A percentile compares a stretch with the other conserved stretches of the same genome.
Conservation (phyloP, 192 early-diverging fungal species). For the Funneliformis mosseae region DNA sequence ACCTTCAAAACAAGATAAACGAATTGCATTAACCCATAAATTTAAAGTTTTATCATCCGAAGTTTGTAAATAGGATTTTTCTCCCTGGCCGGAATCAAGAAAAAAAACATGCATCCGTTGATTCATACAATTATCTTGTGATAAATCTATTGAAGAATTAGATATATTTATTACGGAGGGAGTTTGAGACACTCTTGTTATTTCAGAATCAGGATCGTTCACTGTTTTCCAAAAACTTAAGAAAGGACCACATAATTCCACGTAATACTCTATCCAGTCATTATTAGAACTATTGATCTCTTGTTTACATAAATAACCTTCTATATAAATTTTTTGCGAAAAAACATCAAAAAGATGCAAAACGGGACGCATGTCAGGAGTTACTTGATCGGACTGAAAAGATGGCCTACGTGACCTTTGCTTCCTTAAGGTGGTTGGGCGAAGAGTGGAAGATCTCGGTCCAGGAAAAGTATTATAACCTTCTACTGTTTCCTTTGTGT, state of each 20-base stretch:
- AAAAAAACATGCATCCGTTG: conserved; percentile 72
- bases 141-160: conserved; percentile 63
- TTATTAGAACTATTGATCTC: conserved; percentile 60
- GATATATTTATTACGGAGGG: conserved; percentile 75
- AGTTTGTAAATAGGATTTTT: conserved; percentile 49
- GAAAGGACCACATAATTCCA: conserved; percentile 70
- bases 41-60: conserved; percentile 57
- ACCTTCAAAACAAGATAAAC: conserved; percentile 75
- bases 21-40: conserved; percentile 71
- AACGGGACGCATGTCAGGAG: conserved; percentile 37
- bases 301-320: conserved; percentile 74
- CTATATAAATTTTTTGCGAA: conserved; percentile 68
- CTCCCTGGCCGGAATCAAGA: conserved; percentile 45
- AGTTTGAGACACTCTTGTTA: conserved; percentile 35
- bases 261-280: conserved; percentile 74
- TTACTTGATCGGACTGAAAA: conserved; percentile 16
- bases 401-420: conserved; percentile 1
- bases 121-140: conserved; percentile 56
- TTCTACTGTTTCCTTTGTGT: neutral
- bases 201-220: conserved; percentile 18
- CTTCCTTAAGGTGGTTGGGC: conserved; percentile 15
- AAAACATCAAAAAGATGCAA: conserved; percentile 65
- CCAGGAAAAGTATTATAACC: neutral
- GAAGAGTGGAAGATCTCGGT: neutral
- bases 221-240: conserved; percentile 63